These are phyloP conservation scores for Periconia macrospinosa DNA, from an alignment of 2,329 filamentous ascomycete species.

Conservation along the genomic window DNA sequence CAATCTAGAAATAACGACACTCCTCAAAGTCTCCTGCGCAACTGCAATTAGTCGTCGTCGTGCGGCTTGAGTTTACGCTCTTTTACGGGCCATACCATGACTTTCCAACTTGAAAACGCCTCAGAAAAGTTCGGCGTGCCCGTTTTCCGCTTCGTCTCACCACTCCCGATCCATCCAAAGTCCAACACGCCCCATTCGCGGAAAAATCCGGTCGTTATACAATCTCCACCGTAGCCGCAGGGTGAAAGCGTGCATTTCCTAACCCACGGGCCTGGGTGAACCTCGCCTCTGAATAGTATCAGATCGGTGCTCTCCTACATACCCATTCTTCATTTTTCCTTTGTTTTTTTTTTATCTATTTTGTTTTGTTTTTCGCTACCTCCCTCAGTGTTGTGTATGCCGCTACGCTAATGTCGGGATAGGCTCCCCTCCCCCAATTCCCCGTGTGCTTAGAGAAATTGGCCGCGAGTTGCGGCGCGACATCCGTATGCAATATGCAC, in stretches of 20 bases:
- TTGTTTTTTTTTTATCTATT: neutral
- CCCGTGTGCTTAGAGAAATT: neutral
- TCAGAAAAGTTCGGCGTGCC: neutral
- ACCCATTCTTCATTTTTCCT: neutral
- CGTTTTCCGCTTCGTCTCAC: neutral
- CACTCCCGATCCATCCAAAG: neutral
- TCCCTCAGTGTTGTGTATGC: neutral
- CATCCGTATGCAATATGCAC: neutral
- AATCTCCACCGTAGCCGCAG: neutral
- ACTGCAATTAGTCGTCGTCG: neutral
- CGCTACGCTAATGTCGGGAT: neutral
- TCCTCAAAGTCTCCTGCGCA: neutral
- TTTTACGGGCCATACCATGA: neutral
- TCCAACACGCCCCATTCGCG: constrained; percentile 3
- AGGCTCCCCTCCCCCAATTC: neutral
- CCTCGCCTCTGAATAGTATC: constrained; percentile 1
- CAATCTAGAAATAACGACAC: neutral
- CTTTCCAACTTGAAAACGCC: neutral
- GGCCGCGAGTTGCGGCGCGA: too few relatives aligned
- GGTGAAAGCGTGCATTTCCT: neutral
- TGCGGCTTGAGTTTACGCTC: neutral
- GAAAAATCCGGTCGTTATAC: constrained; percentile 1
- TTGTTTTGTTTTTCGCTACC: too few relatives aligned
- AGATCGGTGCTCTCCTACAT: too few relatives aligned
- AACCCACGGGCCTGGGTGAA: neutral